These are phyloP conservation scores for Pochonia chlamydosporia DNA, from an alignment of 2,329 filamentous ascomycete species.

Conservation along the genomic window DNA sequence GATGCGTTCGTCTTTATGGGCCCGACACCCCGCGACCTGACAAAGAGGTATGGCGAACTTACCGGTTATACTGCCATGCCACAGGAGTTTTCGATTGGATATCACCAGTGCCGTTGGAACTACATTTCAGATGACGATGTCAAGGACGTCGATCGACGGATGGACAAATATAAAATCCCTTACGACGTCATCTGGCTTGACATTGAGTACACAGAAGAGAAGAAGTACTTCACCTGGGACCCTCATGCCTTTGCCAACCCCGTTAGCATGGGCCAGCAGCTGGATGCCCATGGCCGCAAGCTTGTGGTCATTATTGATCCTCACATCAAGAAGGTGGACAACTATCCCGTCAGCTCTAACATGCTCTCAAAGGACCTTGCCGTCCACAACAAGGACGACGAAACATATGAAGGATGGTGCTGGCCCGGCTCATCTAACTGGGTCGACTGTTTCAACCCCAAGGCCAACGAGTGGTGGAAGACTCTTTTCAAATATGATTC, in stretches of 20 bases:
- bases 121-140: conserved; percentile 97
- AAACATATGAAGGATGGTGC: conserved; percentile 93
- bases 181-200: conserved; percentile 99
- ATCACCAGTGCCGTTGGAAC: conserved; percentile 99
- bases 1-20: conserved; percentile 95
- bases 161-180: conserved; percentile 90
- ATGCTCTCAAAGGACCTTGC: conserved; percentile 78
- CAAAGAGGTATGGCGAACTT: conserved; percentile 77
- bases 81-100: conserved; percentile 85
- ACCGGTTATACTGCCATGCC: conserved; percentile 90
- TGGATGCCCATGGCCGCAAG: conserved; percentile 81
- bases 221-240: conserved; percentile 99
- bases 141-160: conserved; percentile 91
- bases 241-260: conserved; percentile 82
- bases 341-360: conserved; percentile 72
- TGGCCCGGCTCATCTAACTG: conserved; percentile 97
- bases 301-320: conserved; percentile 94
- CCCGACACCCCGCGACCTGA: conserved; percentile 76
- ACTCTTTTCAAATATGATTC: conserved; percentile 78
- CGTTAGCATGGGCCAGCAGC: conserved; percentile 78
- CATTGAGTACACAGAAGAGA: conserved; percentile 93
- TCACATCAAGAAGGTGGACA: conserved; percentile 88
- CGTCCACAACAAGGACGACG: conserved; percentile 83
- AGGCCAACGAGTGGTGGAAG: conserved; percentile 86
- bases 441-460: conserved; percentile 95